Base-by-base conservation (phyloP, 768 basidiomycete genomes). In the Lentinula sp. region DNA sequence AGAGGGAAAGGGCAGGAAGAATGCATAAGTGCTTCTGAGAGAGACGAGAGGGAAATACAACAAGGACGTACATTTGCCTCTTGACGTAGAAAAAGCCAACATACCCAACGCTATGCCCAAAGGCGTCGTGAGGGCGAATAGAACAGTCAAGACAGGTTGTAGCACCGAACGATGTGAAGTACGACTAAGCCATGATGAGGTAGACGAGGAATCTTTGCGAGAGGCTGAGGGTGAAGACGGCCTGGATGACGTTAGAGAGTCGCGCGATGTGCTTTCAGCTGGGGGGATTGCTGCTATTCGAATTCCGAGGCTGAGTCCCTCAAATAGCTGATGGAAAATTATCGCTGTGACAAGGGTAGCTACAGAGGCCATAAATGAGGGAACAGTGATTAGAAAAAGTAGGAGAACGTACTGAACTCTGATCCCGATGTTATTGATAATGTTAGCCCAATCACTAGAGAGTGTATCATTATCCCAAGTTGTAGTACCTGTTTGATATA, bases 401-500 rank as follows among this genome's bases (percentile, higher is more conserved):
- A n/a, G 3, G 56, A 31, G 21, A 80, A 59, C 53, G 13, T 86
- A 90, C 89, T 79, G 63, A 93, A 91, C 57, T 91, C 89, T 1
- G 82, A 65, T 16, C 89, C 87, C 5, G 80, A 75, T 4, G 88
- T 83, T 59, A 93, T 82, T 1, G 88, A 81, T 18, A 93, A 74
- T 4, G 91, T 93, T 21, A 93, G 70, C 2, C 91, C 91, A 60
- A 93, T 90, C 35, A 93, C 83, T 50, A 93, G 69, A 2, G 91
- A 88, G 68, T 94, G 85, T 53, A 95, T 79, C 90, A 95, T 88
- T 66, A 95, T 91, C 50, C 93, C 84, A 2, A 89, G 67, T 81
- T 95, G 88, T 39, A 95, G 75, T 35, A 91, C 84, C 90, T 92
- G 56, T 11, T 11, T 1, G 2, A 34, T 13, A 39, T 48, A 43